Evolutionary conservation across 306 rosid species (phyloP), one percentile per base, ranked within the genome.

Genomic region (Sicyos baderoa): DNA sequence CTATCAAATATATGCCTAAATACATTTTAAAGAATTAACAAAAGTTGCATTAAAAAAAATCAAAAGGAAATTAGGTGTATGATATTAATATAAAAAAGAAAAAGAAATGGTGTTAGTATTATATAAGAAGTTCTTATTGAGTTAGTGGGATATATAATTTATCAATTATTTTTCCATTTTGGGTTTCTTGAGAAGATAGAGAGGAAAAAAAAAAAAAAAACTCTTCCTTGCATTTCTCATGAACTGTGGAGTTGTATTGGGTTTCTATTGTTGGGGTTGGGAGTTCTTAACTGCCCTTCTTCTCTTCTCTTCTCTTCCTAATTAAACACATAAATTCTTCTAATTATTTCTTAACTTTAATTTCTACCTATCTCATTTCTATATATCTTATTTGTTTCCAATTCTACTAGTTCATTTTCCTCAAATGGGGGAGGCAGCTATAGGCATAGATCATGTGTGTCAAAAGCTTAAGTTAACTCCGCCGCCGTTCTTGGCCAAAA

Each of bases 201-300:
- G 59, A 32, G 23, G 65, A 29, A 65, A 40, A 40, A 73, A 65
- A 73, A 45, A 51, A 49, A n/a, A n/a, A n/a, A n/a, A n/a, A 58
- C 42, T 35, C 42, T 35, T 35, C 22, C 44, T 37, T 80, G 86
- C 90, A 78, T 49, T 84, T 86, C 96, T 89, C 96, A 91, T 91
- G 97, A 91, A 87, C 90, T 84, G 90, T 84, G 96, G 92, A 84
- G 92, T 91, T 90, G 97, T 92, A 89, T 77, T 87, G 95, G 96
- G 97, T 78, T 92, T 92, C 92, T 87, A 89, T 87, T 92, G 95
- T 65, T 92, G 97, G 97, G 95, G 81, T 80, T 92, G 96, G 97
- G 95, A 87, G 79, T 92, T 92, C 92, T 89, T 92, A 87, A 92
- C 95, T 57, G 93, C 96, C 78, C 96, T 89, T 83, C 96, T 92